Evolutionary conservation across 1,284 basidiomycete species (phyloP), one percentile per base, ranked within the genome.

Genomic region (Garcileccinum viscosum): DNA sequence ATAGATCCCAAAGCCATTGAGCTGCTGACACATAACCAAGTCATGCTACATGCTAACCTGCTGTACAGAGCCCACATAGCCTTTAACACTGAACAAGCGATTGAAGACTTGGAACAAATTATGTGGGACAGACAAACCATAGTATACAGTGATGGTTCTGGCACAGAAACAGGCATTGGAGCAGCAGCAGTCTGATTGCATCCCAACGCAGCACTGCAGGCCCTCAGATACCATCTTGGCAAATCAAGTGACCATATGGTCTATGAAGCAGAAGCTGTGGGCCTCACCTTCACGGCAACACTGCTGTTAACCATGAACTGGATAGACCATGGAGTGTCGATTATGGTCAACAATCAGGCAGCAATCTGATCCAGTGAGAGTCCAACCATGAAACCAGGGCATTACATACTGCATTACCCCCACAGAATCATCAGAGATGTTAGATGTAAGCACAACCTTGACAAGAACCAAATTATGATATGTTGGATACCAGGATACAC

Each of bases 171-270:
- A 12, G 42, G 42, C 1, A 19, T 42, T 5, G 40, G 40, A 22
- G 40, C 40, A 11, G 40, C 40, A 9, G 40, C 40, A 8, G 19
- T 42, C 5, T 42, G 3, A 15, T 8, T 40, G 5, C 11, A 2
- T 11, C 8, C 38, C 1, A 2, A 40, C 2, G 17, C 17, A 8
- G 1, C 5, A 0, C 38, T 17, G 4, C 17, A 40, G 7, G 11
- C 40, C 8, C 40, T 42, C 3, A 8, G 19, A 0, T 42, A 42
- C 19, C 40, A 42, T 9, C 3, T 42, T 3, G 40, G 40, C 19
- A 42, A 19, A 3, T 19, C 40, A 22, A 42, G 22, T 11, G 40
- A 17, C 19, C 19, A 42, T 5, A 42, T 9, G 40, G 40, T 42
- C 1, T 42, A 42, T 1, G 40, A 42, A 42, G 40, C 40, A 3